These are phyloP conservation scores for Rhynchosporium graminicola DNA, from an alignment of 2,329 filamentous ascomycete species.

Conservation along the genomic window DNA sequence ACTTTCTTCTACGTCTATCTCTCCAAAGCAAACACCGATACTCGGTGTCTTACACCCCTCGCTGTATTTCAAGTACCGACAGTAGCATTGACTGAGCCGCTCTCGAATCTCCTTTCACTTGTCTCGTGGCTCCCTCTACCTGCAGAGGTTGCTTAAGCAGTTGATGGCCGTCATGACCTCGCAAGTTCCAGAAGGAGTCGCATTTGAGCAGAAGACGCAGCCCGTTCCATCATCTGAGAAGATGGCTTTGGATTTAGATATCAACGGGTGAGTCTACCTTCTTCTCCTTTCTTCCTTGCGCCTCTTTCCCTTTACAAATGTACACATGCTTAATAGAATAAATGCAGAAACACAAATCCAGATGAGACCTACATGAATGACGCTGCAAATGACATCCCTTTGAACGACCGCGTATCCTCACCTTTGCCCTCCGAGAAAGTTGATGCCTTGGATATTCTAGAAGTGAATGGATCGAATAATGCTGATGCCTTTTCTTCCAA, in stretches of 20 bases:
- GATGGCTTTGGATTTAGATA: conserved; percentile 54
- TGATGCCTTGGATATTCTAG: conserved; percentile 8
- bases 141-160: conserved; percentile 35
- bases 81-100: conserved; percentile 18
- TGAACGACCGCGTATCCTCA: conserved; percentile 26
- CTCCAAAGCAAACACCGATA: conserved; percentile 4
- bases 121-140: conserved; percentile 25
- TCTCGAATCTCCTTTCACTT: conserved; percentile 5
- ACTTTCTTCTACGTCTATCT: conserved; percentile 3
- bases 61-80: conserved; percentile 17
- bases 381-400: conserved; percentile 27
- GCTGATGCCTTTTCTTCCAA: conserved; percentile 36
- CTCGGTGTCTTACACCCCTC: conserved; percentile 23
- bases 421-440: conserved; percentile 19
- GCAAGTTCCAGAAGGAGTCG: conserved; percentile 41
- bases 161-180: conserved; percentile 58
- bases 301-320: conserved; percentile 33
- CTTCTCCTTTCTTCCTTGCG: conserved; percentile 34
- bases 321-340: conserved; percentile 40
- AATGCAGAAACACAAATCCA: conserved; percentile 37
- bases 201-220: conserved; percentile 53
- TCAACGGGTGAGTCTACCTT: conserved; percentile 60
- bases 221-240: conserved; percentile 49
- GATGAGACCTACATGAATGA: conserved; percentile 37
- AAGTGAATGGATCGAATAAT: conserved; percentile 34